Percentiles rank a stretch among this genome's conserved stretches.
phyloP scores from a whole-genome alignment of 345 rosid genomes.

The Boechera retrofracta region DNA sequence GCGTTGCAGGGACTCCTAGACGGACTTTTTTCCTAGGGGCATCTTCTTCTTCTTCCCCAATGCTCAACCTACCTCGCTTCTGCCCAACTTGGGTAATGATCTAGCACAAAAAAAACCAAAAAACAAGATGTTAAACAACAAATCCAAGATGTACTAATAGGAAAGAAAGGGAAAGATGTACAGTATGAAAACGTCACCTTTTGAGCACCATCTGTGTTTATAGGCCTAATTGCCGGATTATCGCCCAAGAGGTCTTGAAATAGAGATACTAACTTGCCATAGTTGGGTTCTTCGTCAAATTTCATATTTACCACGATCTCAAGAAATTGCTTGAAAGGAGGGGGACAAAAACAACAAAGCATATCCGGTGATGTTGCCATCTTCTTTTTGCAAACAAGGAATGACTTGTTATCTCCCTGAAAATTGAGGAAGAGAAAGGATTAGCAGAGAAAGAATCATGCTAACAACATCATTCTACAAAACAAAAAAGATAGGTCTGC shows the following conservation, averaged over 20 bases:
- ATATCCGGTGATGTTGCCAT: conserved; percentile 88
- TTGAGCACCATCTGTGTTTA: conserved; percentile 96
- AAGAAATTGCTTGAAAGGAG: conserved; percentile 79
- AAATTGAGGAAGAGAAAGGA: conserved; percentile 38
- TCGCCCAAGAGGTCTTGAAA: conserved; percentile 78
- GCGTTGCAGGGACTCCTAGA: conserved; percentile 91
- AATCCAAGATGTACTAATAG: conserved; percentile 13
- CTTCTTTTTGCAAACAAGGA: conserved; percentile 97
- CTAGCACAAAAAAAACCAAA: conserved; percentile 43
- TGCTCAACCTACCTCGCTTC: conserved; percentile 84
- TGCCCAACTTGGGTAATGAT: conserved; percentile 89
- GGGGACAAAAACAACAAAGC: conserved; percentile 94
- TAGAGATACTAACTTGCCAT: conserved; percentile 84
- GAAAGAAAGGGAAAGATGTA: conserved; percentile 22
- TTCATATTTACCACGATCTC: conserved; percentile 95
- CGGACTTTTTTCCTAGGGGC: conserved; percentile 93
- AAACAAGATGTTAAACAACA: conserved; percentile 28
- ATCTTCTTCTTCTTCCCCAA: conserved; percentile 88
- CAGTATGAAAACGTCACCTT: conserved; percentile 59
- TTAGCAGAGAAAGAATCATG: conserved; percentile 33
- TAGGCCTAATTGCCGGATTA: conserved; percentile 81
- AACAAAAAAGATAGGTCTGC: conserved; percentile 23
- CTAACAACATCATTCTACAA: conserved; percentile 16
- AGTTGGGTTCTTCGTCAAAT: conserved; percentile 95
- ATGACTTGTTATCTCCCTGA: conserved; percentile 97